Conservation (phyloP, 2,329 filamentous ascomycete species). For the Setomelanomma holmii region DNA sequence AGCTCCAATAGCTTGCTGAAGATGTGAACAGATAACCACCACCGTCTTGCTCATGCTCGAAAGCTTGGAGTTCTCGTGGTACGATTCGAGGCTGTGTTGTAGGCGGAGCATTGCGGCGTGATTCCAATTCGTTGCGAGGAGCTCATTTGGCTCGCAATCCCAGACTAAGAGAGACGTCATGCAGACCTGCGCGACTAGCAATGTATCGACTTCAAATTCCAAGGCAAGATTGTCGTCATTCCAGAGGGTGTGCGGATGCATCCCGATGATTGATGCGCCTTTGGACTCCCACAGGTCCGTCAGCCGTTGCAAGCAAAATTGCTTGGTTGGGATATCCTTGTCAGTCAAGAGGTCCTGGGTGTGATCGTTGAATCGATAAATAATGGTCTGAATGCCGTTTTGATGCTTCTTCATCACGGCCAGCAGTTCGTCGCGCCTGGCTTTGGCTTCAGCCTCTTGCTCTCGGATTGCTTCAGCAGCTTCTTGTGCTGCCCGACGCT, state of each 20-base stretch:
- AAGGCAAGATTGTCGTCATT: neutral
- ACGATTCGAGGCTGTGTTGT: neutral
- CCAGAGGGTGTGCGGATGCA: neutral
- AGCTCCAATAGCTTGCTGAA: neutral
- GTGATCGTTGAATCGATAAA: neutral
- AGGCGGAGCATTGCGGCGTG: neutral
- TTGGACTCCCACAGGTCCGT: neutral
- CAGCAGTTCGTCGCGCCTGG: neutral
- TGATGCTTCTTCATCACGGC: neutral
- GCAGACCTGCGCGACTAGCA: neutral
- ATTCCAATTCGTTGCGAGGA: neutral
- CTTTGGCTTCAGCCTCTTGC: neutral
- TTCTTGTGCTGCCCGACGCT: neutral
- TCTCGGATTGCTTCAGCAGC: neutral
- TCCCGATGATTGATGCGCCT: neutral
- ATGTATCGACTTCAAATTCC: neutral
- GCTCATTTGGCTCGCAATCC: neutral
- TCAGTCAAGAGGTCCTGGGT: neutral
- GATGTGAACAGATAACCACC: neutral
- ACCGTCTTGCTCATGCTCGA: neutral
- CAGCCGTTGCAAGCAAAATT: neutral
- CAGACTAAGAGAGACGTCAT: neutral
- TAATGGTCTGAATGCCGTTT: neutral
- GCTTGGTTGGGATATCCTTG: neutral
- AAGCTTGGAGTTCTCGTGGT: neutral